Conservation (phyloP, 495 filamentous ascomycete species). For the Trichoderma erinaceum region DNA sequence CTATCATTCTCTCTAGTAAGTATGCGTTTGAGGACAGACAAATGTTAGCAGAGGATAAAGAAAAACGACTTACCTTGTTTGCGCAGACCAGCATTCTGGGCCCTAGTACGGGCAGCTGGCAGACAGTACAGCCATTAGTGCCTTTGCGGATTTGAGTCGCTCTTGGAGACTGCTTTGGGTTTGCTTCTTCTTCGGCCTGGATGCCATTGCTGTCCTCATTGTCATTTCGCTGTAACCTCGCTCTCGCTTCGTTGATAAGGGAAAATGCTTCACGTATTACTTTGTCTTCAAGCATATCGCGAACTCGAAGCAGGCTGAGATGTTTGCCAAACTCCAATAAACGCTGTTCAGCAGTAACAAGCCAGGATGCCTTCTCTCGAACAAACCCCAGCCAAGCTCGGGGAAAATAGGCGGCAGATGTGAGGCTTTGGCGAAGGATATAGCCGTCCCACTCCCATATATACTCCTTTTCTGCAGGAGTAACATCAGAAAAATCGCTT, state of each 20-base stretch:
- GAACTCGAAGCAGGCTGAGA: constrained; percentile 37
- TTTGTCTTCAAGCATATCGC: constrained; percentile 32
- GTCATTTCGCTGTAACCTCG: constrained; percentile 17
- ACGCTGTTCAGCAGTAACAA: constrained; percentile 32
- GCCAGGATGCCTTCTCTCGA: constrained; percentile 38
- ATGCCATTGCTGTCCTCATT: background rate
- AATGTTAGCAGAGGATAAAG: background rate
- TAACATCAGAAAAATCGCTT: constrained; percentile 44
- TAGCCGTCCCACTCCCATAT: constrained; percentile 47
- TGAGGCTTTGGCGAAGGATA: constrained; percentile 40
- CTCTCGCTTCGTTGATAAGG: constrained; percentile 33
- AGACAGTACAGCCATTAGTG: constrained; percentile 33
- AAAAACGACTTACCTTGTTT: constrained; percentile 34
- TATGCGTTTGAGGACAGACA: background rate
- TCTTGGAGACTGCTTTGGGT: constrained; percentile 21
- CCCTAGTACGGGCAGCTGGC: constrained; percentile 35
- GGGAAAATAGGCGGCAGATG: constrained; percentile 40
- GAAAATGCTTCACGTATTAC: constrained; percentile 31
- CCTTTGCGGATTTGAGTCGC: constrained; percentile 27
- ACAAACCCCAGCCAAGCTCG: constrained; percentile 40
- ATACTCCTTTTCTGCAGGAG: constrained; percentile 45
- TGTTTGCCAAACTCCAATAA: constrained; percentile 42
- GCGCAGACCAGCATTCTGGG: constrained; percentile 35
- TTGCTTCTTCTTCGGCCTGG: constrained; percentile 20
- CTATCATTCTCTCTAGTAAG: constrained; percentile 20